Evolutionary conservation across 192 early-diverging fungal species (phyloP), one percentile per base, ranked within the genome.

Genomic region (Entrophospora sp.): DNA sequence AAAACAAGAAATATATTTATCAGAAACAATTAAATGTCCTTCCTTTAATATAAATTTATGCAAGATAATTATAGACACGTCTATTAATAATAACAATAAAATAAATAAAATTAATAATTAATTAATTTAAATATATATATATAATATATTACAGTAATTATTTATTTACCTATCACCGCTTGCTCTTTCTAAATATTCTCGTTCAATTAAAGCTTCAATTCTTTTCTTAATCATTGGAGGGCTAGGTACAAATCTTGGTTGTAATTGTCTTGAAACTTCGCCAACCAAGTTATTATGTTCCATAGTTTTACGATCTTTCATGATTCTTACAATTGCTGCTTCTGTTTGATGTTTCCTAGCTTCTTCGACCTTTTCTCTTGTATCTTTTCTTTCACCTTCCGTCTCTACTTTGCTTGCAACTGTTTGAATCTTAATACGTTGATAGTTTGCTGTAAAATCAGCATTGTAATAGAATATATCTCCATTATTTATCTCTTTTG

Each of bases 311-410:
- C 95, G 88, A 1, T 95, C 91, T 81, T 99, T 99, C 97, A 99
- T 99, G 67, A 99, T 94, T 18, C 97, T 91, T 38, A 99, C 97
- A 80, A 99, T 96, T 0, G 97, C 95, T 5, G 95, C 96, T 69
- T 99, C 97, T 1, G 92, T 83, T 69, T 92, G 85, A 64, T 95
- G 92, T 70, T 89, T 85, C 3, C 97, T 80, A 46, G 85, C 87
- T 70, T 92, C 88, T 24, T 90, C 90, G 25, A 99, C 87, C 36
- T 90, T 89, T 25, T 87, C 87, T 67, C 90, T 72, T 25, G 96
- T 95, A 45, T 83, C 86, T 22, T 82, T 81, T 40, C 93, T 82
- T 55, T 99, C 95, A 32, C 72, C 69, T 35, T 91, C 91, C 0
- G 75, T 83, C 60, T 91, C 90, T 3, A 84, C 81, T 56, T 79